Conservation (phyloP, 2,329 filamentous ascomycete genomes). For the Aspergillus ruber region DNA sequence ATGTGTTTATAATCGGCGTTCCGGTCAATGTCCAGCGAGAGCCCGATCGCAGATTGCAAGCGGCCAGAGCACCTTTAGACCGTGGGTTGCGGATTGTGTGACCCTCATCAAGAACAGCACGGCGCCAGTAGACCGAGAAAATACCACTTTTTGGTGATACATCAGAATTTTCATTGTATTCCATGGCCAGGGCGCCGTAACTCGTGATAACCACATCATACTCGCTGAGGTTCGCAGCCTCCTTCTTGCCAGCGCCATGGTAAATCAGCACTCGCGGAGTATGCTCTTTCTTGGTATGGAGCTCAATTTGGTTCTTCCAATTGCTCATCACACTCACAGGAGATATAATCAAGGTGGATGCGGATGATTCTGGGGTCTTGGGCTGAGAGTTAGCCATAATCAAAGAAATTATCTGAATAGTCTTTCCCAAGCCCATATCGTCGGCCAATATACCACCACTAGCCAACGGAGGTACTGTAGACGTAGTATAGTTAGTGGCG, state of each 20-base stretch:
- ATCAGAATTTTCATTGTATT: conserved; percentile 50
- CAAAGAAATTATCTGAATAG: conserved; percentile 74
- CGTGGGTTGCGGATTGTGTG: conserved; percentile 73
- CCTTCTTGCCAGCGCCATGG: conserved; percentile 58
- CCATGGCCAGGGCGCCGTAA: conserved; percentile 68
- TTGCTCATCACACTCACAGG: conserved; percentile 86
- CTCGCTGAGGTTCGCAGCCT: conserved; percentile 53
- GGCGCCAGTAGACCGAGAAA: conserved; percentile 65
- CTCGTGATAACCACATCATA: conserved; percentile 78
- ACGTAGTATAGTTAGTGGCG: conserved; percentile 62
- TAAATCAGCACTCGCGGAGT: conserved; percentile 65
- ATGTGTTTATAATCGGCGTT: conserved; percentile 75
- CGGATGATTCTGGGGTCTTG: conserved; percentile 41
- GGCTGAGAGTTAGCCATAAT: conserved; percentile 54
- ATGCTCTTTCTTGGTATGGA: conserved; percentile 61
- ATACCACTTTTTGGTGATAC: conserved; percentile 45
- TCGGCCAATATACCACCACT: conserved; percentile 82
- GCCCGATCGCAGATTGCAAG: conserved; percentile 58
- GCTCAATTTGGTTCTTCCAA: conserved; percentile 72
- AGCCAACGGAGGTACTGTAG: conserved; percentile 55
- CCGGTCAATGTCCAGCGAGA: conserved; percentile 76
- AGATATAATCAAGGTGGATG: conserved; percentile 70
- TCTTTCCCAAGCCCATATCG: conserved; percentile 91
- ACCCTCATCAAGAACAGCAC: conserved; percentile 76
- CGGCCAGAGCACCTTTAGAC: conserved; percentile 65